Base-by-base conservation (phyloP, 23 red algal species). In the Chondrus crispus region DNA sequence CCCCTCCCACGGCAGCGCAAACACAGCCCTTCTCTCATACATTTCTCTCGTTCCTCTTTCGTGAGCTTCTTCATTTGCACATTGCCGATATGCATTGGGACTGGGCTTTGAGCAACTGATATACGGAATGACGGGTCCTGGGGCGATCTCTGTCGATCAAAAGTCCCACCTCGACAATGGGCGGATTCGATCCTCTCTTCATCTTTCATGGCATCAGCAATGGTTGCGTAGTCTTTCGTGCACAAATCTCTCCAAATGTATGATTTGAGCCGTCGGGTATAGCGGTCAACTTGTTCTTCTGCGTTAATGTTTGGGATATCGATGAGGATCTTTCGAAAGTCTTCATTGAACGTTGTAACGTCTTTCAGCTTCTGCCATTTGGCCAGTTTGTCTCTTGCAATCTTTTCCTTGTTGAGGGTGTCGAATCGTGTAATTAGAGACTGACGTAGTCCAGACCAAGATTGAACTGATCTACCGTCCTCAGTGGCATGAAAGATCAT, bases 51-150 rank as follows among this genome's bases (percentile, higher is more conserved):
- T 13, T 13, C 20, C 4, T 46, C 3, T 52, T 80, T 32, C 9
- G 4, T 80, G 9, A 80, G 26, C 74, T 80, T 80, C 43, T 80
- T 52, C 30, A 80, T 38, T 33, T 80, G 33, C 41, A 80, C 36
- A 33, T 80, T 80, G 52, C 74, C 46, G 57, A 80, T 80, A 11
- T 55, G 33, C 74, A 80, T 53, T 5, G 46, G 74, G 52, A 80
- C 74, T 18, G 46, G 74, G 37, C 16, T 32, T 47, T 80, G n/a
- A n/a, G n/a, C n/a, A n/a, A n/a, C n/a, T n/a, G n/a, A n/a, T n/a
- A n/a, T 37, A 80, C 29, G 39, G 19, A 32, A 52, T 47, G 47
- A 30, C 13, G 41, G 39, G 74, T 32, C 74, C 26, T 51, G 19
- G 2, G 46, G 28, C 46, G 40, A 44, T 45, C 74, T 80, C 22